Conservation (phyloP, 1,284 basidiomycete species). For the Trametes polyzona region DNA sequence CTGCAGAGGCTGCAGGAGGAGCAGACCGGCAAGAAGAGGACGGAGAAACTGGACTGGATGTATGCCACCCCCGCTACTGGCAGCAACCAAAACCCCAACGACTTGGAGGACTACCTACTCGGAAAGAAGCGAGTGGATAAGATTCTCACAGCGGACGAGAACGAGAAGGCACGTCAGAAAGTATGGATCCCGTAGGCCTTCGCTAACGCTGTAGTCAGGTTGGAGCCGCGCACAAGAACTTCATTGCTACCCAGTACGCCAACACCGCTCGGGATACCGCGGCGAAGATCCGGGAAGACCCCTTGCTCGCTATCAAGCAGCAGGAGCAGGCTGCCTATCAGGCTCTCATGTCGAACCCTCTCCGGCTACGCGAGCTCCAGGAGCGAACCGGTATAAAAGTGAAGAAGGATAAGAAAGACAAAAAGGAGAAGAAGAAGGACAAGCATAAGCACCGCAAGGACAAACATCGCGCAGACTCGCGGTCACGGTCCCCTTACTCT, state of each 20-base stretch:
- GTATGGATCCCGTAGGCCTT: too few species aligned
- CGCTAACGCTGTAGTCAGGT: slow-evolving; percentile 47
- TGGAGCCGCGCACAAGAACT: slow-evolving; percentile 85
- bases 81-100: slow-evolving; percentile 82
- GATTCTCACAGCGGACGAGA: slow-evolving; percentile 88
- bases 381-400: slow-evolving; percentile 75
- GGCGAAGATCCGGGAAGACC: slow-evolving; percentile 95
- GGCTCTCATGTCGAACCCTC: slow-evolving; percentile 89
- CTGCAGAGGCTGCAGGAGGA: slow-evolving; percentile 93
- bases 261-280: slow-evolving; percentile 90
- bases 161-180: slow-evolving; percentile 69
- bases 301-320: slow-evolving; percentile 94
- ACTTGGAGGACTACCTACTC: slow-evolving; percentile 94
- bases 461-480: slow-evolving; percentile 35
- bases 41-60: slow-evolving; percentile 98
- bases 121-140: slow-evolving; percentile 99
- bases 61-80: slow-evolving; percentile 93
- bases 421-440: slow-evolving; percentile 63
- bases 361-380: slow-evolving; percentile 83
- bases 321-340: slow-evolving; percentile 96
- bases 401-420: slow-evolving; percentile 77
- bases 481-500: slow-evolving; percentile 42
- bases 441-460: slow-evolving; percentile 44
- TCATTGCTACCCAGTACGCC: slow-evolving; percentile 92
- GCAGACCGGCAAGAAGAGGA: slow-evolving; percentile 91